A percentile compares a stretch with the other conserved stretches of the same genome.
phyloP scores from a whole-genome alignment of 768 basidiomycete genomes.

The Leucocoprinus leucothites region DNA sequence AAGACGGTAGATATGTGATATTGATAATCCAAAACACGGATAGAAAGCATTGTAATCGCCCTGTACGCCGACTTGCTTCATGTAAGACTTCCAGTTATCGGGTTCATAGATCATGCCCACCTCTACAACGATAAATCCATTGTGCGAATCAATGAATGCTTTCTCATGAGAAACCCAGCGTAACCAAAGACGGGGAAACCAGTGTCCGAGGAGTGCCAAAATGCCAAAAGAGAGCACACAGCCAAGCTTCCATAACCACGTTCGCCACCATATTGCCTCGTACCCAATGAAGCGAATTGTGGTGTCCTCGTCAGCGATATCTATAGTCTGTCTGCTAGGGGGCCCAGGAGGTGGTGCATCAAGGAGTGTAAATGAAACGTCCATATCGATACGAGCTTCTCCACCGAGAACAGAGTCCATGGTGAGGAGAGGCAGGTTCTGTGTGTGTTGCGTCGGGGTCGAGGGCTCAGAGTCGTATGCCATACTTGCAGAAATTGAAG shows the following conservation, averaged over 20 bases:
- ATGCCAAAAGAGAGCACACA: conserved; percentile 70
- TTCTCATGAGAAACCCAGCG: conserved; percentile 81
- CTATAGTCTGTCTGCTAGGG: conserved; percentile 82
- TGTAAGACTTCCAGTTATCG: conserved; percentile 15
- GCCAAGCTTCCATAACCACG: conserved; percentile 65
- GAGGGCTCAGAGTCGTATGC: conserved; percentile 71
- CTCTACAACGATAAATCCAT: conserved; percentile 87
- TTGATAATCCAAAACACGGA: conserved; percentile 67
- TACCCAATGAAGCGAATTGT: conserved; percentile 88
- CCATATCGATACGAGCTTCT: conserved; percentile 82
- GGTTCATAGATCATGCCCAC: conserved; percentile 40
- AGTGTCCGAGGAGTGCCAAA: conserved; percentile 81
- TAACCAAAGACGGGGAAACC: conserved; percentile 93
- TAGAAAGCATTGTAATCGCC: conserved; percentile 74
- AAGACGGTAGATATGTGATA: conserved; percentile 83
- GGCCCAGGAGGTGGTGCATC: conserved; percentile 78
- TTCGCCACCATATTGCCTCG: conserved; percentile 59
- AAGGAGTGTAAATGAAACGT: conserved; percentile 54
- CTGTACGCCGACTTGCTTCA: conserved; percentile 73
- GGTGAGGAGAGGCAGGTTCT: conserved; percentile 63
- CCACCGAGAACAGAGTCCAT: conserved; percentile 82
- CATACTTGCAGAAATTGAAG: conserved; percentile 55
- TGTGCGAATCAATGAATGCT: conserved; percentile 67
- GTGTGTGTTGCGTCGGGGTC: conserved; percentile 46
- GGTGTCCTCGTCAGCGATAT: conserved; percentile 86